Conservation (phyloP, 345 rosid species). For the Corchorus capsularis region DNA sequence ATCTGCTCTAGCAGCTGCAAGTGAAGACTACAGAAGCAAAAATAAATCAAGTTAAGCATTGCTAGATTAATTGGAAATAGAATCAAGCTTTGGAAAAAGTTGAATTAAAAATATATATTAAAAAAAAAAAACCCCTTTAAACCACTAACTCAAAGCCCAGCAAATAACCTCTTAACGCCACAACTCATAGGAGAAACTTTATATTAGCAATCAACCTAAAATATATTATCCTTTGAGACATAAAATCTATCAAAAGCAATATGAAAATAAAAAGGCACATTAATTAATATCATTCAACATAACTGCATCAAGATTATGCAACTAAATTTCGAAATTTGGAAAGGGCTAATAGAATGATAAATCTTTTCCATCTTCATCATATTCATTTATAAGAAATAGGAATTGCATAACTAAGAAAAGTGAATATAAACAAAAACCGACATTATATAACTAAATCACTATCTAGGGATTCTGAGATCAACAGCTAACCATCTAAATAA, state of each 20-base stretch:
- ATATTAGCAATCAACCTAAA: neutral
- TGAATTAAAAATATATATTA: neutral
- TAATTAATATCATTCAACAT: neutral
- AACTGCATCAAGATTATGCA: neutral
- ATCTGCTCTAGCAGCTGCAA: constrained; percentile 97
- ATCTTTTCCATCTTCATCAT: neutral
- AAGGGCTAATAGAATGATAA: neutral
- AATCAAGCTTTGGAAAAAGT: neutral
- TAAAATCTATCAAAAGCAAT: neutral
- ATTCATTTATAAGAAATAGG: neutral
- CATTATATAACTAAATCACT: neutral
- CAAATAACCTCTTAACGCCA: neutral
- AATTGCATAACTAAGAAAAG: neutral
- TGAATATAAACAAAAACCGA: neutral
- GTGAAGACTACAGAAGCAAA: constrained; percentile 70
- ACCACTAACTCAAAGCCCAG: neutral
- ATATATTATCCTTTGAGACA: neutral
- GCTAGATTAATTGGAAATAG: neutral
- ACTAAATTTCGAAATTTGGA: neutral
- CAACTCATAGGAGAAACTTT: neutral
- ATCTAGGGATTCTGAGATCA: neutral
- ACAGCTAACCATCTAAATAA: neutral
- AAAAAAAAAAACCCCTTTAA: neutral
- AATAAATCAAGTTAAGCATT: constrained; percentile 12
- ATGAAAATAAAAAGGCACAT: neutral